Percentiles rank a stretch among this genome's conserved stretches.
Conservation (phyloP, 208 protist species). For the Acanthamoeba sp. region DNA sequence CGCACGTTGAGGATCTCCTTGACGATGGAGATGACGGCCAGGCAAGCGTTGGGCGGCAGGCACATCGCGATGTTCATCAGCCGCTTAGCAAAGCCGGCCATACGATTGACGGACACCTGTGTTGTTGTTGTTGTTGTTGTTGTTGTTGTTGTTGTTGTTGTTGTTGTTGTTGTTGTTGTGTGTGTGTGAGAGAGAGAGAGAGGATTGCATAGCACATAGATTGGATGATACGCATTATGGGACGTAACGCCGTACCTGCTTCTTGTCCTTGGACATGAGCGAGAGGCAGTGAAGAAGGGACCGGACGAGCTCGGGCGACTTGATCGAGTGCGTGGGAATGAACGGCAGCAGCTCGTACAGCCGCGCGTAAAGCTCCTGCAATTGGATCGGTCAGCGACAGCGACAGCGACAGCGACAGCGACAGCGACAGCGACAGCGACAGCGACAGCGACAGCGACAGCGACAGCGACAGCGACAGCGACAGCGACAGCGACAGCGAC, state of each 20-base stretch:
- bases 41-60: conserved; percentile 66
- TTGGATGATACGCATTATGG: too few species aligned
- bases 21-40: conserved; percentile 72
- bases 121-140: too few species aligned
- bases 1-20: conserved; percentile 54
- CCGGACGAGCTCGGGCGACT: conserved; percentile 21
- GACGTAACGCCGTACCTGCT: conserved; percentile 10
- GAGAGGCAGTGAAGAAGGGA: conserved; percentile 60
- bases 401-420: not conserved
- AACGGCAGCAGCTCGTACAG: conserved; percentile 72
- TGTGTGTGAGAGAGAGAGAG: too few species aligned
- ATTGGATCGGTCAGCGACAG: not conserved
- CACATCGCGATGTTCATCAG: conserved; percentile 60
- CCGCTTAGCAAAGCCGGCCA: conserved; percentile 83
- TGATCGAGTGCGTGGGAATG: not conserved
- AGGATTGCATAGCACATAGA: too few species aligned
- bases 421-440: not conserved
- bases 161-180: too few species aligned
- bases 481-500: not conserved
- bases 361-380: conserved; percentile 60
- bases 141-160: too few species aligned
- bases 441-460: not conserved
- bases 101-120: conserved; percentile 76
- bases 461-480: not conserved
- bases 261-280: conserved; percentile 69